phyloP scores from a whole-genome alignment of 306 rosid genomes.

The Cotoneaster glaucophyllus region DNA sequence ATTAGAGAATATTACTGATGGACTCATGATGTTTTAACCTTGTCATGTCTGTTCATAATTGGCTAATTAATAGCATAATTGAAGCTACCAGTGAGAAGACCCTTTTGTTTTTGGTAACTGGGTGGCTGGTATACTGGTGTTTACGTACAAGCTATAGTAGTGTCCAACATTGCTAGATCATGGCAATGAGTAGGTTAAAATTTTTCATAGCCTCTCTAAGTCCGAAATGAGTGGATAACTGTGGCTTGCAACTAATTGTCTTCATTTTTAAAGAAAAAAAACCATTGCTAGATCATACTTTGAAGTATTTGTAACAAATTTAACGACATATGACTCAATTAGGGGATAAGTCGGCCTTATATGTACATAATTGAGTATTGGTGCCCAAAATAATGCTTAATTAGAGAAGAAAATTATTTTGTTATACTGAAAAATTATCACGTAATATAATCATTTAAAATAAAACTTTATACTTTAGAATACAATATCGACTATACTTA shows the following conservation, averaged over 20 bases:
- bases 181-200: no score
- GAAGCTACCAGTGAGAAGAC: not conserved
- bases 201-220: no score
- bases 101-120: not conserved
- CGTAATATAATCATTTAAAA: no score
- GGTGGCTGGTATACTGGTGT: not conserved
- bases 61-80: not conserved
- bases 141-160: not conserved
- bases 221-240: no score
- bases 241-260: no score
- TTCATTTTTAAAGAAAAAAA: no score
- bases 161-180: not conserved
- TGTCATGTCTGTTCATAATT: constrained; percentile 6
- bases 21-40: not conserved
- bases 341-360: not conserved
- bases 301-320: not conserved
- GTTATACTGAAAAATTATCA: not conserved
- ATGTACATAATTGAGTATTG: not conserved
- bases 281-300: not conserved
- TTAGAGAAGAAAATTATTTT: no score
- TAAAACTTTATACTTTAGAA: no score
- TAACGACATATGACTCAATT: not conserved
- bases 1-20: not conserved
- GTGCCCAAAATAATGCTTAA: not conserved
- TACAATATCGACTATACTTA: not conserved